Evolutionary conservation across 768 basidiomycete species (phyloP), one percentile per base, ranked within the genome.

Genomic region (Hypsizygus marmoreus): DNA sequence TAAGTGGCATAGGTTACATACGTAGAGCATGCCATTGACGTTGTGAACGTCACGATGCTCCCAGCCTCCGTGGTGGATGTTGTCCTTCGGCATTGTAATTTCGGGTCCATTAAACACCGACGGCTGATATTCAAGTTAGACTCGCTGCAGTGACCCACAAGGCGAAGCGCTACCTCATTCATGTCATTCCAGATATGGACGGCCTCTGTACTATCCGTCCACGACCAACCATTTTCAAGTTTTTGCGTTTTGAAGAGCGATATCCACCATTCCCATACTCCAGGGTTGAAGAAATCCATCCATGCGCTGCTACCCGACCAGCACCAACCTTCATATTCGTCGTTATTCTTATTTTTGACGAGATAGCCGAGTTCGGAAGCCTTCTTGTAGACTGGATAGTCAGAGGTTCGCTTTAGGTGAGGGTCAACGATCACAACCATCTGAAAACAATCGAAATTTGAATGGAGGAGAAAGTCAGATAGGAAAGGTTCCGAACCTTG

Each of bases 31-130:
- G 35, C 97, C 97, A 61, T 97, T 95, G 63, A 99, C 83, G 59
- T 99, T 98, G 66, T 99, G 97, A 1, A 99, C 68, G 60, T 98
- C 97, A 37, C 97, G 85, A 60, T 99, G 94, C 61, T 99, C 97
- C 97, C 97, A 99, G 19, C 92, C 93, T 23, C 88, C 91, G 57
- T 92, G 72, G 60, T 98, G 95, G 32, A 97, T 65, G 41, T 76
- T 79, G 51, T 81, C 79, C 53, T 74, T 76, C 8, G 77, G 79
- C 79, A 81, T 81, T 9, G 76, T 74, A 57, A 99, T 97, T 63
- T 99, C 97, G 4, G 97, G 97, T 0, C 95, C 97, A 55, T 97
- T 95, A 74, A 99, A 99, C n/a, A 99, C 84, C 9, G 95, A 87
- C 1, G 97, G 97, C 91, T 90, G 44, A n/a, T 22, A 19, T 29